Conservation (phyloP, 192 early-diverging fungal species). For the Coemansia erecta region DNA sequence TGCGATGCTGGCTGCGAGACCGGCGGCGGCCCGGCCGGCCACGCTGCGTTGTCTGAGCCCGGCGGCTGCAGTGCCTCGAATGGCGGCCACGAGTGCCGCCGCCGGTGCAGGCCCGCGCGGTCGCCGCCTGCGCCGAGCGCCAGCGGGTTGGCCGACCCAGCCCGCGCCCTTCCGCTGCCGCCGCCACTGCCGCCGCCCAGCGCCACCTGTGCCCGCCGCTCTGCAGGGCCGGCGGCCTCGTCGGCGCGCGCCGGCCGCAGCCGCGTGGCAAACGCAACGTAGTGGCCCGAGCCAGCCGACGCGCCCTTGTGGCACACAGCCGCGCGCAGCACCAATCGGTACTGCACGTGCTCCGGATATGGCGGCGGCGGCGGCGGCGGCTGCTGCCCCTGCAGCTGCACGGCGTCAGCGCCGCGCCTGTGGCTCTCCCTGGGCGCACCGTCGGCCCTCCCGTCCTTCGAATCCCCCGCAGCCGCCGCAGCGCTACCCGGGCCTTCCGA, state of each 20-base stretch:
- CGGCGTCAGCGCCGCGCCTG: slow-evolving; percentile 1
- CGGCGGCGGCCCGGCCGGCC: background rate
- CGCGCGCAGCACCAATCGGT: slow-evolving; percentile 54
- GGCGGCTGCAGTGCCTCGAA: background rate
- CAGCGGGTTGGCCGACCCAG: too few species aligned
- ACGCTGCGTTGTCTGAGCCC: too few species aligned
- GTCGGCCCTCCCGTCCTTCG: slow-evolving; percentile 18
- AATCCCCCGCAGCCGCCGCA: too few species aligned
- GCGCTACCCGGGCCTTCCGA: too few species aligned
- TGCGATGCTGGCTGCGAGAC: background rate
- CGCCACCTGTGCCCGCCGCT: too few species aligned
- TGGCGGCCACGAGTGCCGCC: slow-evolving; percentile 34
- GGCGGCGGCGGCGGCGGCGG: slow-evolving; percentile 34
- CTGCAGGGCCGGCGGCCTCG: slow-evolving; percentile 9
- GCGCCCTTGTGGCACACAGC: slow-evolving; percentile 61
- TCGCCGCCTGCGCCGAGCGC: too few species aligned
- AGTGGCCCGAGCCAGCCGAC: slow-evolving; percentile 53
- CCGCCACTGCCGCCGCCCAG: too few species aligned
- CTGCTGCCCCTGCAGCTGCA: too few species aligned
- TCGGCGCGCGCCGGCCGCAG: slow-evolving; percentile 31
- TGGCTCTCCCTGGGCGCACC: slow-evolving; percentile 10
- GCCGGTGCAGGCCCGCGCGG: background rate
- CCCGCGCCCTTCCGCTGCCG: too few species aligned
- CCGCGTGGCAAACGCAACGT: slow-evolving; percentile 42
- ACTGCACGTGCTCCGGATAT: slow-evolving; percentile 33